Base-by-base conservation (phyloP, 2,329 filamentous ascomycete genomes). In the Neopestalotiopsis clavispora region DNA sequence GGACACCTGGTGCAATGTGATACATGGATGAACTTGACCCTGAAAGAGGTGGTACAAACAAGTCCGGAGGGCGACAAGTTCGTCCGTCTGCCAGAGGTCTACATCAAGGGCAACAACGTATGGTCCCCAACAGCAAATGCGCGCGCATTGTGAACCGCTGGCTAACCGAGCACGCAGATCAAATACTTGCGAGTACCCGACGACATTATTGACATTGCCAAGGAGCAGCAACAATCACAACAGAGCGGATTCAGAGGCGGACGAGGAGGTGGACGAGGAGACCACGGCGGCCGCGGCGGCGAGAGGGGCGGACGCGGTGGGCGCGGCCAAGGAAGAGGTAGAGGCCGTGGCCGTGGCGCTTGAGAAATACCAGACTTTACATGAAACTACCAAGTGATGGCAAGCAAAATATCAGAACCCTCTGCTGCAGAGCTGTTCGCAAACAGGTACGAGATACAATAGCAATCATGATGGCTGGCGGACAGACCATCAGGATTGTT, bases 11-110 rank as follows among this genome's bases (percentile, higher is more conserved):
- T 98, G 80, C 94, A 92, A 81, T 99, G 95, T 90, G 96, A 99
- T 81, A 99, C 95, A 63, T 99, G 96, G 94, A 99, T 99, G 96
- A 99, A 99, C 84, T 85, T 99, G 75, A 98, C 95, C 2, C 84
- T 99, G 74, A 97, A 96, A 82, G 96, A 98, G 81, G 97, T 99
- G 28, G 94, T 98, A 45, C 95, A 98, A 83, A 98, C 96, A 20
- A 97, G 92, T 79, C 91, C 95, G 30, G 95, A 98, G 77, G 96
- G 94, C 71, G 95, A 98, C 82, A 95, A 93, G 79, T 99, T 99
- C 82, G 92, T 94, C 81, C 89, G 94, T 78, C 84, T 99, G 81
- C 91, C 94, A 45, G 97, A 99, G 80, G 94, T 95, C 69, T 99
- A 99, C 78, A 93, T 99, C 65, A 92, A 97, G 79, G 96, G 96